Evolutionary conservation across 495 filamentous ascomycete genomes (phyloP).

Genomic region (Penicillium manginii): DNA sequence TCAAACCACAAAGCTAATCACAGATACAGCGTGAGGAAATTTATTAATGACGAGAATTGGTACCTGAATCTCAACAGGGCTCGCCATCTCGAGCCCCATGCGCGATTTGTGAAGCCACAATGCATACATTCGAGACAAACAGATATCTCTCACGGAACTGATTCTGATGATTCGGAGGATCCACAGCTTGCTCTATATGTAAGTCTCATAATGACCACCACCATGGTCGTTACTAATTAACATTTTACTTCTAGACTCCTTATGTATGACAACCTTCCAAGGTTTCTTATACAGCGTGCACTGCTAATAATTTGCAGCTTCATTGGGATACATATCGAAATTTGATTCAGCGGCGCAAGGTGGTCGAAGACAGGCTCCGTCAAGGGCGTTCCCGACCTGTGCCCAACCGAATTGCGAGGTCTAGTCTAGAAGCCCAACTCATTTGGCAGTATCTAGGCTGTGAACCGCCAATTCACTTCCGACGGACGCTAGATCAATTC

Average conservation of each 20-base stretch:
- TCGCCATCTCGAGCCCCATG: conserved; percentile 52
- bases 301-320: conserved; percentile 45
- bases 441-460: conserved; percentile 69
- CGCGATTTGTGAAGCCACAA: conserved; percentile 45
- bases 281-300: neutral
- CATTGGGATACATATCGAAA: conserved; percentile 70
- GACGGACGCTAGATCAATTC: conserved; percentile 68
- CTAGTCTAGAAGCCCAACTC: conserved; percentile 58
- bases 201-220: conserved; percentile 14
- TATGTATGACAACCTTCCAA: conserved; percentile 23
- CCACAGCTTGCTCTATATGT: conserved; percentile 48
- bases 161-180: conserved; percentile 28
- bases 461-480: conserved; percentile 65
- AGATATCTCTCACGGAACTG: conserved; percentile 33
- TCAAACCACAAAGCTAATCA: neutral
- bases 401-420: conserved; percentile 55
- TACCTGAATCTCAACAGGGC: conserved; percentile 47
- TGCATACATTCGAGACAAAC: conserved; percentile 39
- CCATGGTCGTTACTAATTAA: neutral
- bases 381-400: conserved; percentile 64
- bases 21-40: conserved; percentile 49
- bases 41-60: conserved; percentile 52
- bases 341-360: conserved; percentile 60
- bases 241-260: conserved; percentile 14
- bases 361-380: conserved; percentile 56